Conservation (phyloP, 495 filamentous ascomycete species). For the Xylaria intraflava region DNA sequence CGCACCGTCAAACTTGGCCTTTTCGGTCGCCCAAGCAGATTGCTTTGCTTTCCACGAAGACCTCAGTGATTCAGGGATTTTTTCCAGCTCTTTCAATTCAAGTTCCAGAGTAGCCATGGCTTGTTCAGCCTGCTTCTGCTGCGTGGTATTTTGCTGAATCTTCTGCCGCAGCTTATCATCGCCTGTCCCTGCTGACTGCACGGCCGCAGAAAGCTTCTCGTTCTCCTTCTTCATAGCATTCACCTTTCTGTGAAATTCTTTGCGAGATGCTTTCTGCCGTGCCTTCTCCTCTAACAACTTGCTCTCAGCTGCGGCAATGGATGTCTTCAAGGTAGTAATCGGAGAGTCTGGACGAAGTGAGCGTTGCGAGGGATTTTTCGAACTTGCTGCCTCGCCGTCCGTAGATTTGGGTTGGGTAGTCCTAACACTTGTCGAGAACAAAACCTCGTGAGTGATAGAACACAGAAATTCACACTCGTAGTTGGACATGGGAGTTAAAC, state of each 20-base stretch:
- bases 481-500: conserved; percentile 75
- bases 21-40: conserved; percentile 54
- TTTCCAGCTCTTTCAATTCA: conserved; percentile 61
- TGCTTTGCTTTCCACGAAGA: conserved; percentile 56
- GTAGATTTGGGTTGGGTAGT: conserved; percentile 64
- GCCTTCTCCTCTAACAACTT: conserved; percentile 72
- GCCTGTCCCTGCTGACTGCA: conserved; percentile 65
- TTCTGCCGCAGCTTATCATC: conserved; percentile 81
- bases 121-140: conserved; percentile 73
- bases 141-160: conserved; percentile 67
- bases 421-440: conserved; percentile 74
- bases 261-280: conserved; percentile 66
- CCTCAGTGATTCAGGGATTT: conserved; percentile 60
- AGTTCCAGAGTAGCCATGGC: conserved; percentile 53
- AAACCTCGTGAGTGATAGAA: conserved; percentile 60
- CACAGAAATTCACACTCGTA: conserved; percentile 82
- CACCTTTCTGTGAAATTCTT: conserved; percentile 68
- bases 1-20: conserved; percentile 53
- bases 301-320: conserved; percentile 70
- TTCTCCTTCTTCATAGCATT: conserved; percentile 72
- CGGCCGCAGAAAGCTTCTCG: conserved; percentile 61
- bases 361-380: conserved; percentile 46
- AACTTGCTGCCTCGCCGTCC: conserved; percentile 45
- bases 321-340: conserved; percentile 79
- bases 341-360: conserved; percentile 75